Conservation (phyloP, 148 eudicot genomes). For the Selenicereus undatus region DNA sequence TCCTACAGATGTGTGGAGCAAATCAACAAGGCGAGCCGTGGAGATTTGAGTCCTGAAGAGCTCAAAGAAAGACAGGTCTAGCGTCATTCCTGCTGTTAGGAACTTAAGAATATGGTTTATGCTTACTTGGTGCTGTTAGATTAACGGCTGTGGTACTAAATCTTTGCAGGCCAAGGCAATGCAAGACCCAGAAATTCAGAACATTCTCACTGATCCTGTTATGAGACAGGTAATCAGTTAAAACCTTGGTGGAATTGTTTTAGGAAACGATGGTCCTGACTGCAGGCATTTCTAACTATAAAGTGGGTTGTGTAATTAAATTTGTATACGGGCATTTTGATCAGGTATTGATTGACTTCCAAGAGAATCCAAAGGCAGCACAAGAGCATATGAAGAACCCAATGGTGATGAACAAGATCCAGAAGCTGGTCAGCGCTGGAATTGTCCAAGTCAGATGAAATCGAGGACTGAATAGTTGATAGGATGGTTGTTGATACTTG, state of each 20-base stretch:
- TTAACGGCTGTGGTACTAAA: slow-evolving; percentile 4
- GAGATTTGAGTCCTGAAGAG: slow-evolving; percentile 88
- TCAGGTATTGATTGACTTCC: slow-evolving; percentile 78
- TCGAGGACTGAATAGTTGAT: neutral
- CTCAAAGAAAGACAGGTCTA: slow-evolving; percentile 94
- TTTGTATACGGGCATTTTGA: neutral
- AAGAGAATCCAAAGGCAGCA: slow-evolving; percentile 88
- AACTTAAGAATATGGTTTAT: neutral
- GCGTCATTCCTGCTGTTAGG: neutral
- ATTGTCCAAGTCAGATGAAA: slow-evolving; percentile 66
- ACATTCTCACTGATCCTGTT: slow-evolving; percentile 86
- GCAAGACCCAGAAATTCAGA: slow-evolving; percentile 98
- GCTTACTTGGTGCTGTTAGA: neutral
- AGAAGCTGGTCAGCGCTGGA: slow-evolving; percentile 82
- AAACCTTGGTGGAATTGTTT: neutral
- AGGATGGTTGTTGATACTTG: neutral
- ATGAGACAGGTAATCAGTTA: slow-evolving; percentile 82
- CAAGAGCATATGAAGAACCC: slow-evolving; percentile 89
- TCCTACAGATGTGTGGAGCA: slow-evolving; percentile 70
- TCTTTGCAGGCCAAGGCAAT: slow-evolving; percentile 75
- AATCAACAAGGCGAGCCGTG: slow-evolving; percentile 86
- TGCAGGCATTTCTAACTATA: neutral
- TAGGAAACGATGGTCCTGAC: neutral
- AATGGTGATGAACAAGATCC: slow-evolving; percentile 75
- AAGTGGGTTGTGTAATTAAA: neutral